Evolutionary conservation across 768 basidiomycete species (phyloP).

Genomic region (Pleurotus giganteus): DNA sequence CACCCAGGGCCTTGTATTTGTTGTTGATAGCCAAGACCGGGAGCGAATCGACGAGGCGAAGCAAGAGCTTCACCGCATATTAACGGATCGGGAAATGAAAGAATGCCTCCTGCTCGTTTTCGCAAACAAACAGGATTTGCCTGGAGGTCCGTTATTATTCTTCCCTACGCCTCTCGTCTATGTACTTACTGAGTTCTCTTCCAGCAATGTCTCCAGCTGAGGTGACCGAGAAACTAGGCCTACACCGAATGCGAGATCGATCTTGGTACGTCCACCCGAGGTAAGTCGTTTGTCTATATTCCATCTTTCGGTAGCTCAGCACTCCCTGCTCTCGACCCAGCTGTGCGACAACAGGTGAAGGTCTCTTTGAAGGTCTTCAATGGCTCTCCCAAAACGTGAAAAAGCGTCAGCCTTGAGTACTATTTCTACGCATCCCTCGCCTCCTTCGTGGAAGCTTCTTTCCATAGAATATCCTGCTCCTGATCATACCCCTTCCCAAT

Average conservation of each 20-base stretch:
- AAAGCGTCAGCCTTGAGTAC: constrained; percentile 72
- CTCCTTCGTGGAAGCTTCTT: constrained; percentile 18
- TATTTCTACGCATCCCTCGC: constrained; percentile 15
- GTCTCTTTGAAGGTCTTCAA: constrained; percentile 94
- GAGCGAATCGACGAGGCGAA: constrained; percentile 97
- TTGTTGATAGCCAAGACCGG: constrained; percentile 94
- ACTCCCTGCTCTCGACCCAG: too few species aligned
- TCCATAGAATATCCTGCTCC: constrained; percentile 33
- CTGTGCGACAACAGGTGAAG: constrained; percentile 95
- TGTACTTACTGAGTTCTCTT: constrained; percentile 9
- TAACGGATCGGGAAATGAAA: constrained; percentile 97
- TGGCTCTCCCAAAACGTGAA: constrained; percentile 98
- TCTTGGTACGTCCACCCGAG: constrained; percentile 99
- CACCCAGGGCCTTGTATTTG: constrained; percentile 97
- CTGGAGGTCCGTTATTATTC: constrained; percentile 67
- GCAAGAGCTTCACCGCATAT: constrained; percentile 91
- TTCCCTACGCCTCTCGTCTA: neutral
- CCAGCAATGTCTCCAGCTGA: constrained; percentile 98
- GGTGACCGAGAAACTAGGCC: constrained; percentile 94
- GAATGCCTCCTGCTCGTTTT: constrained; percentile 97
- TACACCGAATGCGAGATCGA: constrained; percentile 94
- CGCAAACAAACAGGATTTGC: constrained; percentile 98
- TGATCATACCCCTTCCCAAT: constrained; percentile 20
- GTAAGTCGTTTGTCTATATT: constrained; percentile 39
- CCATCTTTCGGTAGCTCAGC: constrained; percentile 9